phyloP scores from a whole-genome alignment of 2,329 filamentous ascomycete species.

The Ophiocordyceps camponoti-leonardi region DNA sequence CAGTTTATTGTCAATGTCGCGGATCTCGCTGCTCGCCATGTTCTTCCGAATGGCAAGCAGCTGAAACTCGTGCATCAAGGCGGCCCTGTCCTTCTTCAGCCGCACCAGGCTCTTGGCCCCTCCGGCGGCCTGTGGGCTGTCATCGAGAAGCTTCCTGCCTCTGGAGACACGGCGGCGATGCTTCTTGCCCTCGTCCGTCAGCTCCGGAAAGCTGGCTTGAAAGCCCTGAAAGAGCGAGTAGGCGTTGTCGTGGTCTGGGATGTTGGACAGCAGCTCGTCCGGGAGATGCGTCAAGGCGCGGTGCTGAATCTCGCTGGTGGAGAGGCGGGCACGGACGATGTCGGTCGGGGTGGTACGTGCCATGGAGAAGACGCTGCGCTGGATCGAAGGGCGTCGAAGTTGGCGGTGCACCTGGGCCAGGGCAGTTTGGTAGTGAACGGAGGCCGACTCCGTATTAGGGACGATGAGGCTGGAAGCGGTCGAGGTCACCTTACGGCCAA shows the following conservation, averaged over 20 bases:
- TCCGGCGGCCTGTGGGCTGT: slow-evolving; percentile 35
- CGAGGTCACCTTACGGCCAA: slow-evolving; percentile 85
- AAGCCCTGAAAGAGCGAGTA: slow-evolving; percentile 97
- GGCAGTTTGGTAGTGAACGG: slow-evolving; percentile 66
- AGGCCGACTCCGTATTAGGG: slow-evolving; percentile 32
- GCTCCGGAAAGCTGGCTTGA: slow-evolving; percentile 66
- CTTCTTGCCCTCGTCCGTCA: slow-evolving; percentile 52
- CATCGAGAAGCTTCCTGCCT: slow-evolving; percentile 58
- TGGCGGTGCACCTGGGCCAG: slow-evolving; percentile 83
- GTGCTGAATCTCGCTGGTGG: slow-evolving; percentile 81
- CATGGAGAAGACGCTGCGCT: slow-evolving; percentile 82
- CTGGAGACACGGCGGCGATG: slow-evolving; percentile 54
- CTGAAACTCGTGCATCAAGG: slow-evolving; percentile 71
- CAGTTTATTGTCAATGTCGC: slow-evolving; percentile 93
- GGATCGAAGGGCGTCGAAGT: slow-evolving; percentile 64
- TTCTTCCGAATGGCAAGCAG: slow-evolving; percentile 88
- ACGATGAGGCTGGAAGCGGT: slow-evolving; percentile 84
- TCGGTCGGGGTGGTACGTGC: slow-evolving; percentile 86
- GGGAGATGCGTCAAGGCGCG: slow-evolving; percentile 76
- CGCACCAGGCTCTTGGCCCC: slow-evolving; percentile 51
- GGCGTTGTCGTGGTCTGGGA: slow-evolving; percentile 68
- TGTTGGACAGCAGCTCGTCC: slow-evolving; percentile 77
- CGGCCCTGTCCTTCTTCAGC: slow-evolving; percentile 63
- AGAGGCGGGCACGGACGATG: slow-evolving; percentile 80
- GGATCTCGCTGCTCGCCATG: slow-evolving; percentile 92